Evolutionary conservation across 495 filamentous ascomycete genomes (phyloP).

Genomic region (Clavariopsis aquatica): DNA sequence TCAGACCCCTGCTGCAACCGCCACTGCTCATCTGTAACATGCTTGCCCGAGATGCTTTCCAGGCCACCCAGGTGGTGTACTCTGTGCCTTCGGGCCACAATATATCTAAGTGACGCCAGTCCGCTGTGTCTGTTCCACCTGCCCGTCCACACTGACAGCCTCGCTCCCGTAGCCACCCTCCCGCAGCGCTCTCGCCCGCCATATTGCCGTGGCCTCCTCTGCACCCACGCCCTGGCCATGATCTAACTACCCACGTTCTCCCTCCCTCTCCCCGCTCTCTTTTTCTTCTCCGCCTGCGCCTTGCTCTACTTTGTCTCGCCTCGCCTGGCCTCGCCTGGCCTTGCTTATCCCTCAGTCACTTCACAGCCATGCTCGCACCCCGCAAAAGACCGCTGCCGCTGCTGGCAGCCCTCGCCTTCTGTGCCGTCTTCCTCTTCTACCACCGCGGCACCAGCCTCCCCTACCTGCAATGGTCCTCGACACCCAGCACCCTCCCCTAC

Average conservation of each 20-base stretch:
- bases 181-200: not conserved
- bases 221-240: not conserved
- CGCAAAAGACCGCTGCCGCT: slow-evolving; percentile 25
- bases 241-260: not conserved
- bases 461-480: slow-evolving; percentile 19
- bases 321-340: not conserved
- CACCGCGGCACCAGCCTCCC: slow-evolving; percentile 22
- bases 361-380: slow-evolving; percentile 28
- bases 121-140: not conserved
- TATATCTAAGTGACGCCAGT: not conserved
- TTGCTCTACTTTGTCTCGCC: not conserved
- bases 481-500: slow-evolving; percentile 4
- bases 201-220: not conserved
- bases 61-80: not conserved
- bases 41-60: not conserved
- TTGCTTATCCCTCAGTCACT: not conserved
- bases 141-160: not conserved
- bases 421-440: slow-evolving; percentile 29
- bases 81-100: not conserved
- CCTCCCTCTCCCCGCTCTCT: not conserved
- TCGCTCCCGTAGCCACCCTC: not conserved
- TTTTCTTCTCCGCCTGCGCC: not conserved
- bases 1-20: not conserved
- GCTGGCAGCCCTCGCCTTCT: slow-evolving; percentile 19
- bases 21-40: not conserved